These are phyloP conservation scores for Alloteropsis semialata DNA, from an alignment of 176 grass and related monocot genomes.

Conservation along the genomic window DNA sequence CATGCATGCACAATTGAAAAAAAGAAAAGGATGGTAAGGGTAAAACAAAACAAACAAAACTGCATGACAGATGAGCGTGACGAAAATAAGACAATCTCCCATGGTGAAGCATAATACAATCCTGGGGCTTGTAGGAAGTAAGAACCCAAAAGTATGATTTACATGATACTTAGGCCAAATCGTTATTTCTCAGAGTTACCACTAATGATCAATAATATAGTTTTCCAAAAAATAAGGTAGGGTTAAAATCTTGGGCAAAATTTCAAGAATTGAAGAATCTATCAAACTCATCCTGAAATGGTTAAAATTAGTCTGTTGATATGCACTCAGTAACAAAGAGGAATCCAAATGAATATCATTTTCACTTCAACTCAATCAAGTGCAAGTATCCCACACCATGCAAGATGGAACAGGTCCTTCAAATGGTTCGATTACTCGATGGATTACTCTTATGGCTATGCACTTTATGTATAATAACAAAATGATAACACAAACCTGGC, in stretches of 20 bases:
- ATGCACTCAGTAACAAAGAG: background rate
- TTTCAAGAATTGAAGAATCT: background rate
- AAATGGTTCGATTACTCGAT: background rate
- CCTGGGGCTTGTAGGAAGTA: background rate
- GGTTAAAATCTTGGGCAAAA: background rate
- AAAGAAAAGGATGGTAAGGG: background rate
- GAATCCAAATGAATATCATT: background rate
- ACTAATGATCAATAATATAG: background rate
- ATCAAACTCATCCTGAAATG: background rate
- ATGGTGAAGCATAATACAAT: background rate
- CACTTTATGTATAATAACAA: background rate
- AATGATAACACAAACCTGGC: constrained; percentile 56
- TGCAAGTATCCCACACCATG: background rate
- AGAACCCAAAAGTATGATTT: background rate
- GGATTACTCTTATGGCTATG: background rate
- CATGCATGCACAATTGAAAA: background rate
- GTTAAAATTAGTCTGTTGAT: background rate
- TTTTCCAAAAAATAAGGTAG: background rate
- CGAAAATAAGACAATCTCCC: background rate
- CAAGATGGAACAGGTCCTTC: background rate
- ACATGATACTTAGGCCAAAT: background rate
- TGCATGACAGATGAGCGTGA: background rate
- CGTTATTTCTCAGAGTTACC: background rate
- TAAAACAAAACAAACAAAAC: background rate
- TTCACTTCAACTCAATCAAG: background rate